phyloP scores from a whole-genome alignment of 495 filamentous ascomycete species.

The Terfezia boudieri region DNA sequence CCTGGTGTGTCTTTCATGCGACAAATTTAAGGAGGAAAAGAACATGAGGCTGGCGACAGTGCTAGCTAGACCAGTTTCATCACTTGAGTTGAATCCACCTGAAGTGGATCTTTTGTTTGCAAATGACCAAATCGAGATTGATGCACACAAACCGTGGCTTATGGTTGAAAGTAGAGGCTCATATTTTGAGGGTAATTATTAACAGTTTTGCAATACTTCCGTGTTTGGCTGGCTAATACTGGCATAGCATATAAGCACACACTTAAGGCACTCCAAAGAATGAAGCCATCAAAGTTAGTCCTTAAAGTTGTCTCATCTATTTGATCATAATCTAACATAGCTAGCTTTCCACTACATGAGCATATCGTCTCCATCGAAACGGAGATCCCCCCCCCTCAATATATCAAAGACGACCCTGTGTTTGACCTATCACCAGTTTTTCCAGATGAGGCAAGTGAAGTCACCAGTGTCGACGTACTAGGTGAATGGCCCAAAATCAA shows the following conservation, averaged over 20 bases:
- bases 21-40: conserved; percentile 32
- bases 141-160: conserved; percentile 45
- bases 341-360: conserved; percentile 38
- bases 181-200: conserved; percentile 36
- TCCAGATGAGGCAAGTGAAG: conserved; percentile 1
- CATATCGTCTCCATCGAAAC: conserved; percentile 33
- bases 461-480: conserved; percentile 26
- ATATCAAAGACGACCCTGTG: conserved; percentile 26
- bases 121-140: conserved; percentile 33
- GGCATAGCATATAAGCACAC: conserved; percentile 36
- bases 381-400: conserved; percentile 26
- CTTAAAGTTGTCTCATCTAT: no score
- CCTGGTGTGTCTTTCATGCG: conserved; percentile 45
- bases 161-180: conserved; percentile 55
- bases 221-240: background rate
- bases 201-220: background rate
- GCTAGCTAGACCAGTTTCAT: conserved; percentile 42
- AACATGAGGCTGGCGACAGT: conserved; percentile 52
- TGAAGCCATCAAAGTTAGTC: conserved; percentile 35
- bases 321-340: conserved; percentile 1
- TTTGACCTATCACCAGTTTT: conserved; percentile 23
- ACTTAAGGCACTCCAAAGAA: conserved; percentile 49
- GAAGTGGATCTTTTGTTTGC: conserved; percentile 60
- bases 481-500: conserved; percentile 27
- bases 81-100: conserved; percentile 40